Base-by-base conservation (phyloP, 2,329 filamentous ascomycete genomes). In the Cercospora sojina region DNA sequence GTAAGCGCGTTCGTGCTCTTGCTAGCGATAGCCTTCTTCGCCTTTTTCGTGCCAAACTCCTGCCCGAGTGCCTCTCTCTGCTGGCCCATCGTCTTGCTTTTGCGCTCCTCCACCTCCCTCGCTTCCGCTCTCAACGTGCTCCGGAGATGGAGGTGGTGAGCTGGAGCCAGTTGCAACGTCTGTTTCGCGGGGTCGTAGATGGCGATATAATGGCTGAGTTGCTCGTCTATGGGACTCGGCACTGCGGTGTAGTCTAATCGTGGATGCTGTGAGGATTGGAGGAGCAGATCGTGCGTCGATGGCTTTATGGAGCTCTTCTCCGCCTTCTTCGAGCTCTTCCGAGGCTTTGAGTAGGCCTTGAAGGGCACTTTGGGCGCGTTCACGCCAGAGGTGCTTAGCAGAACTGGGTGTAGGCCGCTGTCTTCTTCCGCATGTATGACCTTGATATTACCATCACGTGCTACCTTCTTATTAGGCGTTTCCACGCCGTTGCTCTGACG, bases 1-100 rank as follows among this genome's bases (percentile, higher is more conserved):
- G 74, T 80, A 71, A 94, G 92, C 18, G 90, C 90, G 74, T 93
- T 93, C 73, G 91, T 84, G 2, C 88, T 87, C 69, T 86, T 83
- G 64, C 88, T 86, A 29, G 85, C 83, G 71, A 95, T 87, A 1
- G 87, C 90, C 80, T 93, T 94, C 83, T 89, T 90, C 23, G 91
- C 90, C 80, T 93, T 94, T 82, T 91, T 93, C 27, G 91, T 94
- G 77, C 92, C 92, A 74, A 96, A 96, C 32, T 90, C 88, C 73
- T 91, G 85, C 47, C 90, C 91, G 12, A 96, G 87, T 2, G 89
- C 86, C 72, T 88, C 89, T 72, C 86, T 87, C 75, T 86, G 85
- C 29, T 89, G 86, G 73, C 85, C 80, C 74, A 85, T 85, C n/a
- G 72, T 75, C 25, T 71, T 69, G 18, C 78, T 64, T 64, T 73